These are phyloP conservation scores for Citrus unshiu DNA, from an alignment of 345 rosid species.

Conservation along the genomic window DNA sequence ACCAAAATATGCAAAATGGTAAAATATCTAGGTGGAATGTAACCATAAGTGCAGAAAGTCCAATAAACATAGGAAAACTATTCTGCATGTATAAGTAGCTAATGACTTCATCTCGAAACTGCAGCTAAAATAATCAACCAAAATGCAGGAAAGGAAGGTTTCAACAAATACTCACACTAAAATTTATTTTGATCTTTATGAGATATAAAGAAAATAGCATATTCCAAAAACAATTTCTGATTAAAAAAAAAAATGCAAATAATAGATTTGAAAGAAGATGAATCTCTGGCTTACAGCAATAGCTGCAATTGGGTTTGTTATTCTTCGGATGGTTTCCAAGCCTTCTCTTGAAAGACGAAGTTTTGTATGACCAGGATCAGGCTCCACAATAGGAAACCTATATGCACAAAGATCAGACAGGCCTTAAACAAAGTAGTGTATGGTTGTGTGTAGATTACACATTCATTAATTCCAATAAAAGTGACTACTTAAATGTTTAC, in stretches of 20 bases:
- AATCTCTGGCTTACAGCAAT: conserved; percentile 72
- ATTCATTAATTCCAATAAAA: background rate
- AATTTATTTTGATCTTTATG: background rate
- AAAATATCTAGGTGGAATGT: background rate
- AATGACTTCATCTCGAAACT: background rate
- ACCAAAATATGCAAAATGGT: background rate
- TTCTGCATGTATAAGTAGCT: background rate
- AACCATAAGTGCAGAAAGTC: background rate
- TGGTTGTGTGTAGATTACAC: background rate
- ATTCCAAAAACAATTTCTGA: background rate
- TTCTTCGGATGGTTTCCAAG: conserved; percentile 79
- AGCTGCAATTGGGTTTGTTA: conserved; percentile 82
- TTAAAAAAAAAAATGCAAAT: conserved; percentile 13
- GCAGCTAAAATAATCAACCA: background rate
- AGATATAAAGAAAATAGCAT: background rate
- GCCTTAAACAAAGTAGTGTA: background rate
- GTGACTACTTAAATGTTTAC: background rate
- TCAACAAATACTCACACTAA: background rate
- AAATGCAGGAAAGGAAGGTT: background rate
- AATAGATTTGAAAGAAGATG: conserved; percentile 26
- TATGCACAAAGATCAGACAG: conserved; percentile 15
- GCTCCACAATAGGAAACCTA: conserved; percentile 94
- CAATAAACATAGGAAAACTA: background rate
- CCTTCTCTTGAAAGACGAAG: conserved; percentile 92
- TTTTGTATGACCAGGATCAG: conserved; percentile 96